Conservation (phyloP, 2,329 filamentous ascomycete genomes). For the Penicillium psychrosexuale region DNA sequence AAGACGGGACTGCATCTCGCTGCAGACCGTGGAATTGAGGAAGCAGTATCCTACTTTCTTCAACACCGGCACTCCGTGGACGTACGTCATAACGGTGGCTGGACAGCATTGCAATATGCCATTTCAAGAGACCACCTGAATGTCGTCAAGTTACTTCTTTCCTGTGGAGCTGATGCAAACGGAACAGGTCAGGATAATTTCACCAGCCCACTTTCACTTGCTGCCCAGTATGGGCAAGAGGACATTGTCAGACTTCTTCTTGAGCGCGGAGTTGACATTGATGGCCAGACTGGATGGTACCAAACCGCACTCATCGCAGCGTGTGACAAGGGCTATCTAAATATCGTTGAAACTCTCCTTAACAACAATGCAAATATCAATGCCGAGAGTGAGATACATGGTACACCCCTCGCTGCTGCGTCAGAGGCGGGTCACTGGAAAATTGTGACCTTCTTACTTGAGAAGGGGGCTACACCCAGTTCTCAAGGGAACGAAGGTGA, state of each 20-base stretch:
- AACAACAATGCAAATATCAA: not conserved
- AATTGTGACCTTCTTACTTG: not conserved
- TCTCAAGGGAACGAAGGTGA: too few relatives aligned
- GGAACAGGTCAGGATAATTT: accelerated
- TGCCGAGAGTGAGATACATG: not conserved
- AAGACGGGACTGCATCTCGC: not conserved
- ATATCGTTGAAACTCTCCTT: not conserved
- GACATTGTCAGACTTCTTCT: not conserved
- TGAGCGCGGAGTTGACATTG: not conserved
- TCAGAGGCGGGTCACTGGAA: not conserved
- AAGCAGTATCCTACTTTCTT: not conserved
- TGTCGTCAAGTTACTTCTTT: not conserved
- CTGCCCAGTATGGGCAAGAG: not conserved
- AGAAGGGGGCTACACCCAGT: not conserved
- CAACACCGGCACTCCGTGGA: not conserved
- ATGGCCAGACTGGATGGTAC: not conserved
- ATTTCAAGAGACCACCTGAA: not conserved
- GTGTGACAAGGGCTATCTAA: not conserved
- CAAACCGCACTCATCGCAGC: not conserved
- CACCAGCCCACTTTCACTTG: not conserved
- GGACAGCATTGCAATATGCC: not conserved
- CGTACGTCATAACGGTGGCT: not conserved
- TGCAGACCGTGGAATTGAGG: not conserved
- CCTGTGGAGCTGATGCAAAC: not conserved
- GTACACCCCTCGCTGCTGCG: not conserved